A percentile compares a stretch with the other conserved stretches of the same genome.
These are phyloP conservation scores for Aureobasidium melanogenum DNA, from an alignment of 2,329 filamentous ascomycete genomes.

Conservation along the genomic window DNA sequence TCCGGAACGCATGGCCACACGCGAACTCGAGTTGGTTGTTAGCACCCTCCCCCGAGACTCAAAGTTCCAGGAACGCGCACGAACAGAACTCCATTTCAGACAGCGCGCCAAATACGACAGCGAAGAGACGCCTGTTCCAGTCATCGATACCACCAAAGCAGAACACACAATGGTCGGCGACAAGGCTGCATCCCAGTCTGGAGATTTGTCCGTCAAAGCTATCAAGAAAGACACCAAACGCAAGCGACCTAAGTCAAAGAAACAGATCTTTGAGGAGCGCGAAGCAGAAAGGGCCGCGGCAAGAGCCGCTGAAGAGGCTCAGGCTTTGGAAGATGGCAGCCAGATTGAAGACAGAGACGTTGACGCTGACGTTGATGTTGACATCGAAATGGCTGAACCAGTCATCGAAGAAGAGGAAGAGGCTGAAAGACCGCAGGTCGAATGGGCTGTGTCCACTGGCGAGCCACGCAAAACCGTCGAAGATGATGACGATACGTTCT, in stretches of 20 bases:
- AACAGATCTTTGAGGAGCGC: constrained; percentile 61
- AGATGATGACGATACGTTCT: constrained; percentile 53
- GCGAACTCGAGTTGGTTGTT: constrained; percentile 48
- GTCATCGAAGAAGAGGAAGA: constrained; percentile 28
- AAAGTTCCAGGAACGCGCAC: constrained; percentile 67
- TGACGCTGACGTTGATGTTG: constrained; percentile 37
- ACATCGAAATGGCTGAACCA: constrained; percentile 28
- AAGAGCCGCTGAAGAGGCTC: constrained; percentile 21
- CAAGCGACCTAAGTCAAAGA: constrained; percentile 64
- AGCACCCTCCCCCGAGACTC: constrained; percentile 46
- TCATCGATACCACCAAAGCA: constrained; percentile 17
- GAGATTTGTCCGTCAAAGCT: constrained; percentile 23
- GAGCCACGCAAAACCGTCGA: constrained; percentile 56
- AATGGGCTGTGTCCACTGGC: constrained; percentile 52
- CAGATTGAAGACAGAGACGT: constrained; percentile 27
- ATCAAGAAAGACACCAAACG: constrained; percentile 43
- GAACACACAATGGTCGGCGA: constrained; percentile 16
- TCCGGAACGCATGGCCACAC: constrained; percentile 62
- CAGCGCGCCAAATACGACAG: constrained; percentile 82
- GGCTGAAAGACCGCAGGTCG: constrained; percentile 46
- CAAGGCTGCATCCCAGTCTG: not conserved
- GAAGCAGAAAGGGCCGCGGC: constrained; percentile 46
- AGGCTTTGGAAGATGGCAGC: constrained; percentile 24
- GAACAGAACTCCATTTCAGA: constrained; percentile 58
- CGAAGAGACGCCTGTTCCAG: constrained; percentile 27